Evolutionary conservation across 2,329 filamentous ascomycete genomes (phyloP), one percentile per base, ranked within the genome.

Genomic region (Elsinoe arachidis): DNA sequence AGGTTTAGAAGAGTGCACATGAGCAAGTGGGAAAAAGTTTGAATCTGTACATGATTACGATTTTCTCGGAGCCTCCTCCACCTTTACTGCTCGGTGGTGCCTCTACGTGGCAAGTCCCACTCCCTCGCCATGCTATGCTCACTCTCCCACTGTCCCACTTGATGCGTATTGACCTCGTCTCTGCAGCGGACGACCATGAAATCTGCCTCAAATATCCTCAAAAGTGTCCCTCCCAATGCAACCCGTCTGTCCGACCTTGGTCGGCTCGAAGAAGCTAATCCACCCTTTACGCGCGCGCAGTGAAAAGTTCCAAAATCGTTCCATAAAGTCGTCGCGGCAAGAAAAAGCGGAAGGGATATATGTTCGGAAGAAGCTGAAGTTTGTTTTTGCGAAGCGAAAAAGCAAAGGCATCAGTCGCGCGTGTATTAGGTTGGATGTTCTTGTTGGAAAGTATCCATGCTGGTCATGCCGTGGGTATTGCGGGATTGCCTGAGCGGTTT

Each of bases 281-380:
- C 41, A 19, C 41, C 41, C 41, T n/a, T 51, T 30, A 49, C 11
- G 19, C 23, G 26, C 30, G 47, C 10, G 43, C n/a, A 52, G 35
- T 49, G 7, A 19, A 47, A 26, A 43, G 9, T 12, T 39, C 35
- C 34, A 26, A 43, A n/a, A n/a, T 39, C 35, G 33, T 23, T 52
- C 23, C 56, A 51, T 58, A 52, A 44, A 44, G 51, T 39, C 34
- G 46, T 51, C 38, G 56, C 34, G 34, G 7, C 21, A 53, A 44
- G 11, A 19, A 44, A 49, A 34, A 33, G 38, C 35, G 47, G 46
- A 41, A 30, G 55, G 38, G 46, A 46, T 52, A 53, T 53, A 41
- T 58, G 51, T 51, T 35, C 46, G 43, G 56, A 23, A 39, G 23
- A 37, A 43, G 23, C 46, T 17, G 26, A 54, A 44, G 51, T 53